These are phyloP conservation scores for Aurinia saxatilis DNA, from an alignment of 345 rosid species.

Conservation along the genomic window DNA sequence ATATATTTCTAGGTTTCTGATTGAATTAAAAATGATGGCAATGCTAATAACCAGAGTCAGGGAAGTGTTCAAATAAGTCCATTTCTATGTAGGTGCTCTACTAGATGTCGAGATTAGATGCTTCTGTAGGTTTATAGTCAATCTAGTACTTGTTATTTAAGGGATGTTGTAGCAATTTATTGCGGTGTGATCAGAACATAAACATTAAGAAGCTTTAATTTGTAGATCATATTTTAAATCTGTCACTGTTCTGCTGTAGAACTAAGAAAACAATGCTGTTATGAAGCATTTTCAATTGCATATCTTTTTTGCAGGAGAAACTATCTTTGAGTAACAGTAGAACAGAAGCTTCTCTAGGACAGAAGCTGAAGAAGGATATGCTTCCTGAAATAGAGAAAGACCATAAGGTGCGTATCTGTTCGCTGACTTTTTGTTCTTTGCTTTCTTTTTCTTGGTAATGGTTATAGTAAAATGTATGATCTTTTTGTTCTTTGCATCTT, in stretches of 20 bases:
- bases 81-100: neutral
- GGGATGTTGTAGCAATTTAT: too few relatives aligned
- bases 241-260: neutral
- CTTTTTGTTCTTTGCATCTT: too few relatives aligned
- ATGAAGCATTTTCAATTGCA: neutral
- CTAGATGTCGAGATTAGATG: neutral
- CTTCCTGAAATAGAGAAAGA: constrained; percentile 89
- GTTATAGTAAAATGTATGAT: neutral
- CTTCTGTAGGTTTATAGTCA: neutral
- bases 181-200: neutral
- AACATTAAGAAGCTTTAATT: neutral
- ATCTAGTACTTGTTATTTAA: neutral
- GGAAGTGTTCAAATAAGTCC: neutral
- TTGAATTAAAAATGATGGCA: neutral
- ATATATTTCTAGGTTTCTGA: neutral
- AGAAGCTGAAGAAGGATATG: constrained; percentile 74
- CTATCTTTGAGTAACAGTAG: constrained; percentile 71
- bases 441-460: neutral
- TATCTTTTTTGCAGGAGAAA: constrained; percentile 53
- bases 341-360: constrained; percentile 73
- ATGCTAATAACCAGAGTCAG: neutral
- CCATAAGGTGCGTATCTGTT: constrained; percentile 53
- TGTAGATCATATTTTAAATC: neutral
- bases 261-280: neutral
- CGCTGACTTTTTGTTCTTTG: neutral